These are phyloP conservation scores for Xylaria intraflava DNA, from an alignment of 495 filamentous ascomycete genomes.

Conservation along the genomic window DNA sequence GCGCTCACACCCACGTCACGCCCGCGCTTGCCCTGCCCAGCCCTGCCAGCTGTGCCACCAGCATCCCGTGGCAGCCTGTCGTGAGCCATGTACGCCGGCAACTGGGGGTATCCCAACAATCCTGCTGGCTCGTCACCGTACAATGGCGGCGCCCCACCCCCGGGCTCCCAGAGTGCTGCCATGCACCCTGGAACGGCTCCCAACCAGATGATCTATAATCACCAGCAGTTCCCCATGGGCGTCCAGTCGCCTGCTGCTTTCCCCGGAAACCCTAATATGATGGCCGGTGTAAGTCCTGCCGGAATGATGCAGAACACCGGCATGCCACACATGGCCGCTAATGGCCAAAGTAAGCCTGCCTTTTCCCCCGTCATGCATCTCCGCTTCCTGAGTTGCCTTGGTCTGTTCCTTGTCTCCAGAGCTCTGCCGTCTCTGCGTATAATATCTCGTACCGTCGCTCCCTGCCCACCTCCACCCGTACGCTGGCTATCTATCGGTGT, in stretches of 20 bases:
- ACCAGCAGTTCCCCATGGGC: constrained; percentile 42
- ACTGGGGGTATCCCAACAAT: constrained; percentile 45
- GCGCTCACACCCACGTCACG: constrained; percentile 24
- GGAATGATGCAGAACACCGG: constrained; percentile 49
- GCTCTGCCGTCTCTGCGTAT: constrained; percentile 11
- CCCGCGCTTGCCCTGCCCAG: constrained; percentile 26
- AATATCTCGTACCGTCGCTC: constrained; percentile 4
- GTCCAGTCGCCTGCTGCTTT: constrained; percentile 35
- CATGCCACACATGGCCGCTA: constrained; percentile 45
- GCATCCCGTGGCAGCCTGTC: constrained; percentile 26
- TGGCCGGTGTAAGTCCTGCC: constrained; percentile 42
- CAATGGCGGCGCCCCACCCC: constrained; percentile 42
- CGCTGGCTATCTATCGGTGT: constrained; percentile 8
- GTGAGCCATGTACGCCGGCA: constrained; percentile 44
- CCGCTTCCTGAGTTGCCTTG: constrained; percentile 11
- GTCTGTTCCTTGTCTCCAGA: constrained; percentile 15
- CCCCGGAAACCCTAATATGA: constrained; percentile 40
- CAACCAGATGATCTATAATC: constrained; percentile 37
- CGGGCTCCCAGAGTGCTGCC: constrained; percentile 36
- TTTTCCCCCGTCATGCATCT: constrained; percentile 17
- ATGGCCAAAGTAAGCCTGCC: constrained; percentile 44
- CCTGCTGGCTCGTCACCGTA: constrained; percentile 36
- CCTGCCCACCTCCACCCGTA: no score
- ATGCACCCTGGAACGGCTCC: constrained; percentile 41
- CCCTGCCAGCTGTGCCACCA: constrained; percentile 30